A percentile compares a stretch with the other conserved stretches of the same genome.
phyloP scores from a whole-genome alignment of 805 yeast genomes.

The Citeromyces matritensis region DNA sequence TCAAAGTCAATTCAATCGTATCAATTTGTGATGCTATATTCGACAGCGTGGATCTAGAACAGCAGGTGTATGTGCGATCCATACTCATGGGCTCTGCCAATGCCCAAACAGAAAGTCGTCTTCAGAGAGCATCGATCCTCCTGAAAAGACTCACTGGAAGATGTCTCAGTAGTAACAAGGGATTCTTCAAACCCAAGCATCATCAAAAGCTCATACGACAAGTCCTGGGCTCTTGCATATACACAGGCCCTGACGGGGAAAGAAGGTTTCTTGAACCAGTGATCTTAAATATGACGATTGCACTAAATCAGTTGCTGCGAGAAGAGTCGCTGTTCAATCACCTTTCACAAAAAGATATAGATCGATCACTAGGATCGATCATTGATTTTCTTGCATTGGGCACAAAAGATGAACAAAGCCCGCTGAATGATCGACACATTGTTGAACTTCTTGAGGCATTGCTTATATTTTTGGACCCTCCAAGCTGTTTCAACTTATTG shows the following conservation, averaged over 20 bases:
- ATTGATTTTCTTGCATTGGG: slow-evolving; percentile 7
- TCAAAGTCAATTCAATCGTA: background rate
- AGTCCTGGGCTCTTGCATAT: slow-evolving; percentile 7
- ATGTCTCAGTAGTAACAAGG: too few species aligned
- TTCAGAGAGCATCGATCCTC: slow-evolving; percentile 9
- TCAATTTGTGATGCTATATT: slow-evolving; percentile 7
- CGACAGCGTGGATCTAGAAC: slow-evolving; percentile 8
- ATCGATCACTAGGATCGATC: slow-evolving; percentile 4
- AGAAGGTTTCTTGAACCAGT: slow-evolving; percentile 11
- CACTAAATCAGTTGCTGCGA: slow-evolving; percentile 11
- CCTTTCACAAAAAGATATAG: slow-evolving; percentile 7
- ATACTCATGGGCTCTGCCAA: slow-evolving; percentile 7
- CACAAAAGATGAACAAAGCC: slow-evolving; percentile 1
- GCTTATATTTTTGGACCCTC: slow-evolving; percentile 8
- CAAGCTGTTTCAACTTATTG: slow-evolving; percentile 6
- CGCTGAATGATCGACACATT: slow-evolving; percentile 7
- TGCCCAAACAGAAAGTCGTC: slow-evolving; percentile 9
- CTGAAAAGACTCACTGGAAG: background rate
- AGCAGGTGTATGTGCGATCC: slow-evolving; percentile 8
- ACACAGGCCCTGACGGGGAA: slow-evolving; percentile 2
- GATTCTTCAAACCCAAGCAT: slow-evolving; percentile 10
- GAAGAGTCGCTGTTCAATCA: slow-evolving; percentile 12
- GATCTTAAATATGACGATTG: slow-evolving; percentile 12
- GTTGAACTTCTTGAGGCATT: slow-evolving; percentile 8
- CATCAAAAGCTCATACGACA: slow-evolving; percentile 9